These are phyloP conservation scores for Magnolia changhungtana DNA, from an alignment of 164 flowering plant species.

Conservation along the genomic window DNA sequence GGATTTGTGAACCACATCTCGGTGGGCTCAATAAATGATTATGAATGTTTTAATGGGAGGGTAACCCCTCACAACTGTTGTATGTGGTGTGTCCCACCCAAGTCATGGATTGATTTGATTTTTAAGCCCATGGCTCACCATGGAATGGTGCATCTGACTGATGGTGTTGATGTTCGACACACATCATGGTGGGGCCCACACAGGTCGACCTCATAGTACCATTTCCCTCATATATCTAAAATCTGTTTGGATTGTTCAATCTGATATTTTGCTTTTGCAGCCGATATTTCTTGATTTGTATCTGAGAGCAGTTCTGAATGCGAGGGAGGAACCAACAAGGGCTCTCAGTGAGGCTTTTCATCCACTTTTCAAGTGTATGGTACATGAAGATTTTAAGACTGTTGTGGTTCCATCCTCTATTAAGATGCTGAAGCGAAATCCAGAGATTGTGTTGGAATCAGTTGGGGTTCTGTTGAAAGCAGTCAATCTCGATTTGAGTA, in stretches of 20 bases:
- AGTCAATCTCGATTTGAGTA: conserved; percentile 80
- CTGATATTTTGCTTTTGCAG: conserved; percentile 43
- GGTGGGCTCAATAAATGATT: no score
- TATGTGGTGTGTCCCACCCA: no score
- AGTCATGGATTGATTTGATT: no score
- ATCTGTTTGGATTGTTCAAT: not conserved
- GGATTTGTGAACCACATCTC: no score
- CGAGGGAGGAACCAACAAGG: conserved; percentile 71
- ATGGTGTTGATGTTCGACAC: no score
- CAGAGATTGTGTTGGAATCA: conserved; percentile 91
- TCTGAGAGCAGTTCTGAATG: conserved; percentile 71
- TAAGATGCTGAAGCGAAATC: conserved; percentile 94
- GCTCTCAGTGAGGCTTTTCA: conserved; percentile 72
- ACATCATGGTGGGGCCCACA: no score
- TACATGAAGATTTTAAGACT: conserved; percentile 79
- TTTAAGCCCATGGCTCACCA: no score
- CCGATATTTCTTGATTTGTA: conserved; percentile 76
- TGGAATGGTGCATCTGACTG: no score
- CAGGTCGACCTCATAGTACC: no score
- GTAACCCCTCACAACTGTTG: no score
- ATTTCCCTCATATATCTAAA: not conserved
- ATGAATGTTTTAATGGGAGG: no score
- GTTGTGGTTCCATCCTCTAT: conserved; percentile 69
- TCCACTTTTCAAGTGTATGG: conserved; percentile 57
- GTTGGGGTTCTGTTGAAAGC: conserved; percentile 67